Evolutionary conservation across 352 stramenopile species (phyloP).

Genomic region (Globisporangium cylindrosporum): DNA sequence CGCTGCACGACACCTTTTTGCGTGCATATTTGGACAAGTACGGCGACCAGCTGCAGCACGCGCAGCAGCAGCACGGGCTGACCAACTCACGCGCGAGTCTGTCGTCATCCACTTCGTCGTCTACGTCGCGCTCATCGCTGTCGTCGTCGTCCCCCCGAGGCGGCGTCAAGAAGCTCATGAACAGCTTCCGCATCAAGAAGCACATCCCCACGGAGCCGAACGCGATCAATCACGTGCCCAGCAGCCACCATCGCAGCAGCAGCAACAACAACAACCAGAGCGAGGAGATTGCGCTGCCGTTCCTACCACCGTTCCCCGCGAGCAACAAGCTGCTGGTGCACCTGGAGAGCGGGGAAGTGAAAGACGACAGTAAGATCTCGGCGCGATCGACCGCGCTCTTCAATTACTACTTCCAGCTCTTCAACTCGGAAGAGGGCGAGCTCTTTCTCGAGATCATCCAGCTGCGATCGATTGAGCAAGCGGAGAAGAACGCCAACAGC

Average conservation of each 20-base stretch:
- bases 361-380: conserved; percentile 55
- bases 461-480: conserved; percentile 20
- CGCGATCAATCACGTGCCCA: conserved; percentile 12
- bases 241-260: not conserved
- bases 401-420: conserved; percentile 62
- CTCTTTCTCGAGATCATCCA: conserved; percentile 54
- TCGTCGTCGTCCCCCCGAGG: conserved; percentile 31
- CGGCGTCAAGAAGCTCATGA: conserved; percentile 23
- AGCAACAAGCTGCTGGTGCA: conserved; percentile 47
- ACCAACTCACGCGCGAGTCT: conserved; percentile 35
- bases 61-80: not conserved
- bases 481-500: conserved; percentile 2
- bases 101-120: conserved; percentile 40
- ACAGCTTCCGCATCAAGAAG: conserved; percentile 28
- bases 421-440: conserved; percentile 60
- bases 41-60: conserved; percentile 13
- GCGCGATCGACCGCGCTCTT: conserved; percentile 45
- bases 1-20: conserved; percentile 46
- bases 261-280: conserved; percentile 13
- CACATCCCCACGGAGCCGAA: conserved; percentile 10
- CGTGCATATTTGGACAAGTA: conserved; percentile 37
- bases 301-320: conserved; percentile 38
- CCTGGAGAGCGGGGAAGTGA: conserved; percentile 38
- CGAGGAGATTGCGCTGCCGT: conserved; percentile 20
- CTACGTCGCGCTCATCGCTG: conserved; percentile 35